Evolutionary conservation across 2,329 filamentous ascomycete genomes (phyloP).

Genomic region (Incumbomyces lentus): DNA sequence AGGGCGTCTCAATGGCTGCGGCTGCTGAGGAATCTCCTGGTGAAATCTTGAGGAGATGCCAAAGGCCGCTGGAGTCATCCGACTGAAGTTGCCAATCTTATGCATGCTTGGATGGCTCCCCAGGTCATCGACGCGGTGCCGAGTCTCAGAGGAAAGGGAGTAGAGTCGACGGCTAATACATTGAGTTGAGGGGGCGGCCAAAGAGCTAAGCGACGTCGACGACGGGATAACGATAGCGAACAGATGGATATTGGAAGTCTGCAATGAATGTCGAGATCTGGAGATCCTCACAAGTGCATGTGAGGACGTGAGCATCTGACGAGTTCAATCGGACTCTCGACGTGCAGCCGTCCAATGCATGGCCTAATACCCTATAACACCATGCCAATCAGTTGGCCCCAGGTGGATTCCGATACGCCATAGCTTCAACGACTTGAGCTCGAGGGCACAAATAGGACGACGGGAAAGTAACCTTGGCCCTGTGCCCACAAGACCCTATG

Average conservation of each 20-base stretch:
- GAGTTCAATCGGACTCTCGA: not conserved
- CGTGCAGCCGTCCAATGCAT: too few relatives aligned
- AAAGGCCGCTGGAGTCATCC: slow-evolving; percentile 55
- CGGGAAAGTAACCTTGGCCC: too few relatives aligned
- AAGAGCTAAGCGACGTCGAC: slow-evolving; percentile 2
- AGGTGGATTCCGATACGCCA: not conserved
- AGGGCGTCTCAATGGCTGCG: slow-evolving; percentile 47
- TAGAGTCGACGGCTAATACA: not conserved
- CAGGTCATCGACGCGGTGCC: slow-evolving; percentile 20
- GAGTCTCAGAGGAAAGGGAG: not conserved
- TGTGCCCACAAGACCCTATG: too few relatives aligned
- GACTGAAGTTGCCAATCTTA: slow-evolving; percentile 58
- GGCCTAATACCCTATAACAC: too few relatives aligned
- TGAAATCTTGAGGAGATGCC: slow-evolving; percentile 48
- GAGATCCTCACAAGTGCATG: slow-evolving; percentile 5
- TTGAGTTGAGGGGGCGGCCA: not conserved
- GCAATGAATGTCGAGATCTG: not conserved
- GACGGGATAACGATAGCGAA: not conserved
- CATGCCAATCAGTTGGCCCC: not conserved
- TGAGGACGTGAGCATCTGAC: not conserved
- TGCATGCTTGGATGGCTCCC: slow-evolving; percentile 42
- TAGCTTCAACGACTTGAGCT: not conserved
- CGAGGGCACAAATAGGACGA: not conserved
- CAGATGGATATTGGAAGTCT: too few relatives aligned
- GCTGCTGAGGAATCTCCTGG: slow-evolving; percentile 42